A percentile compares a stretch with the other conserved stretches of the same genome.
These are phyloP conservation scores for Adansonia rubrostipa DNA, from an alignment of 441 rosid genomes.

Conservation along the genomic window DNA sequence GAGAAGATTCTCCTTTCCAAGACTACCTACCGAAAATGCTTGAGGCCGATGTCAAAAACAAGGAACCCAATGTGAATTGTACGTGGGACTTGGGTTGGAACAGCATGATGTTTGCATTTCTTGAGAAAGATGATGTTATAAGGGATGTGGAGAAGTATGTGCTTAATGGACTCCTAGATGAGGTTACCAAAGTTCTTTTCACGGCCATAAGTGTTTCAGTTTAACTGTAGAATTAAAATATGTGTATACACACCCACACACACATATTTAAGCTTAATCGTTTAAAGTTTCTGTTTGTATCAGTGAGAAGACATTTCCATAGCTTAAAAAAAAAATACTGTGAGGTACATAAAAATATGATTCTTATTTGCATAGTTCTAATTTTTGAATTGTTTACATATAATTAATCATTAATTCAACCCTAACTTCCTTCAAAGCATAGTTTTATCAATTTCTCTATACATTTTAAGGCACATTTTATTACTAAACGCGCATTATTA, in stretches of 20 bases:
- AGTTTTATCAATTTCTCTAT: neutral
- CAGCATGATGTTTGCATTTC: conserved; percentile 41
- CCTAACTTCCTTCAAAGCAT: neutral
- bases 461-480: neutral
- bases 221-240: neutral
- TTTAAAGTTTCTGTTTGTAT: conserved; percentile 1
- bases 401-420: neutral
- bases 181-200: conserved; percentile 52
- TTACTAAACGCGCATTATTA: neutral
- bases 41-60: conserved; percentile 56
- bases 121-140: conserved; percentile 66
- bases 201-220: neutral
- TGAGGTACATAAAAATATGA: neutral
- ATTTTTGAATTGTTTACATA: neutral
- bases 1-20: conserved; percentile 45
- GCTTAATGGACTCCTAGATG: conserved; percentile 62
- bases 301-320: neutral
- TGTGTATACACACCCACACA: no score
- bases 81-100: conserved; percentile 97
- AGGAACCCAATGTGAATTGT: conserved; percentile 65
- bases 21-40: conserved; percentile 68
- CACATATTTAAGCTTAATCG: conserved; percentile 5
- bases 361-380: neutral
- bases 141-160: conserved; percentile 68
- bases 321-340: no score